A percentile compares a stretch with the other conserved stretches of the same genome.
These are phyloP conservation scores for Fusarium sororula DNA, from an alignment of 2,329 filamentous ascomycete genomes.

Conservation along the genomic window DNA sequence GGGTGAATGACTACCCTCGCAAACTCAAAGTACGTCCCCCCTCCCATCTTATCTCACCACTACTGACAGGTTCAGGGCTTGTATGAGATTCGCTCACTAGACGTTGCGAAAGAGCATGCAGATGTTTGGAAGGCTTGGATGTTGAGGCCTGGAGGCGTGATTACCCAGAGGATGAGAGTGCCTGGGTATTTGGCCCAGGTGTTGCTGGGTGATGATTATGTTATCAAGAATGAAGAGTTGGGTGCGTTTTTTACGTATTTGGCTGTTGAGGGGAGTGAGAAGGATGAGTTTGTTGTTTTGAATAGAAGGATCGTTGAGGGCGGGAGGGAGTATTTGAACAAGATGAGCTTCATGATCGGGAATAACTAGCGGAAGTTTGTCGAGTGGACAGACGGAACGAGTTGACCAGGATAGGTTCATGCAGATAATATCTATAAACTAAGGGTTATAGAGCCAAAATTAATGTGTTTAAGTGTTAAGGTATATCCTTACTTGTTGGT, in stretches of 20 bases:
- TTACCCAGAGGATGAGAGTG: not conserved
- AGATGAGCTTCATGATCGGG: accelerated
- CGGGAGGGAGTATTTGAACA: conserved; percentile 15
- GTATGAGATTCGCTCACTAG: conserved; percentile 21
- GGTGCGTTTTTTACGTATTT: conserved; percentile 32
- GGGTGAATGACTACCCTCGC: conserved; percentile 31
- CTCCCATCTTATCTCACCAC: accelerated
- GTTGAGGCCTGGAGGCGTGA: conserved; percentile 26
- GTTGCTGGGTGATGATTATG: conserved; percentile 33
- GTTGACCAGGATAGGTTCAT: not conserved
- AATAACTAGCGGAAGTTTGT: not conserved
- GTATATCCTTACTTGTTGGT: no score
- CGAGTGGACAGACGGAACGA: not conserved
- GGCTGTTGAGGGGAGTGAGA: conserved; percentile 24
- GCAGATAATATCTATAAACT: no score
- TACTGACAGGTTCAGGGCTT: conserved; percentile 15
- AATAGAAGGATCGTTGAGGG: conserved; percentile 21
- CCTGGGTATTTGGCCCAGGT: not conserved
- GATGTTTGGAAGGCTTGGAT: conserved; percentile 30
- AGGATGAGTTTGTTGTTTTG: conserved; percentile 1
- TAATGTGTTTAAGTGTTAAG: no score
- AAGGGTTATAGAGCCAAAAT: no score
- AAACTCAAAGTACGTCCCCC: conserved; percentile 27
- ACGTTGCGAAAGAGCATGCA: conserved; percentile 8
- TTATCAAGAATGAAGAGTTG: conserved; percentile 20